A percentile compares a stretch with the other conserved stretches of the same genome.
phyloP scores from a whole-genome alignment of 2,329 filamentous ascomycete species.

The Aspergillus novofumigatus region DNA sequence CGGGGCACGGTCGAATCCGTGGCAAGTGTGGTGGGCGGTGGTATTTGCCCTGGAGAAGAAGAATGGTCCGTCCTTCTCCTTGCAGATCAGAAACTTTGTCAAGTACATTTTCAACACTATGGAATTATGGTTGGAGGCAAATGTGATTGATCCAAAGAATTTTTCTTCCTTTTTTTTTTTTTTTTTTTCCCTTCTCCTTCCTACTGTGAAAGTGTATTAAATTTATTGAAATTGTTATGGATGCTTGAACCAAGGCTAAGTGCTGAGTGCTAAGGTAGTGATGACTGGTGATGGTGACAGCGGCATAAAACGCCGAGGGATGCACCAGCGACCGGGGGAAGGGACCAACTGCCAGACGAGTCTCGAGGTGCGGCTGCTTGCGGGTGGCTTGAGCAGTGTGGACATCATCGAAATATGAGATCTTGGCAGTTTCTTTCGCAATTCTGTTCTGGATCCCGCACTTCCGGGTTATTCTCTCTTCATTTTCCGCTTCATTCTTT shows the following conservation, averaged over 20 bases:
- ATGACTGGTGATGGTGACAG: constrained; percentile 2
- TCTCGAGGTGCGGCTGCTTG: neutral
- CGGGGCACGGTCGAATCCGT: neutral
- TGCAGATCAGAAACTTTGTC: neutral
- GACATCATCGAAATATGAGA: neutral
- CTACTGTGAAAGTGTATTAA: no score
- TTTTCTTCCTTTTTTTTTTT: no score
- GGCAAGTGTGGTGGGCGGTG: neutral
- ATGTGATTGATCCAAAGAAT: no score
- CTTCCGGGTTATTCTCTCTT: neutral
- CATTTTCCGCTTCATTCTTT: neutral
- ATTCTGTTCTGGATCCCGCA: no score
- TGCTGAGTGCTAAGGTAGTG: no score
- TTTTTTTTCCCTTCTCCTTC: no score
- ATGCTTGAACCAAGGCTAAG: neutral
- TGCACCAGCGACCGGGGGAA: constrained; percentile 8
- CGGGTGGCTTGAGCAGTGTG: neutral
- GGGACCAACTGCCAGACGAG: neutral
- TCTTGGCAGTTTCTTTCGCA: neutral
- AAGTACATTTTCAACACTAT: neutral
- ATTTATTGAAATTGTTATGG: no score
- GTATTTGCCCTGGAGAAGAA: neutral
- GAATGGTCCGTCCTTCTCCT: neutral
- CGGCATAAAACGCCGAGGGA: constrained; percentile 2
- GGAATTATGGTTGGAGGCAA: no score